Percentiles rank a stretch among this genome's conserved stretches.
Evolutionary conservation across 2,329 filamentous ascomycete species (phyloP).

Genomic region (Stemphylium lycopersici): DNA sequence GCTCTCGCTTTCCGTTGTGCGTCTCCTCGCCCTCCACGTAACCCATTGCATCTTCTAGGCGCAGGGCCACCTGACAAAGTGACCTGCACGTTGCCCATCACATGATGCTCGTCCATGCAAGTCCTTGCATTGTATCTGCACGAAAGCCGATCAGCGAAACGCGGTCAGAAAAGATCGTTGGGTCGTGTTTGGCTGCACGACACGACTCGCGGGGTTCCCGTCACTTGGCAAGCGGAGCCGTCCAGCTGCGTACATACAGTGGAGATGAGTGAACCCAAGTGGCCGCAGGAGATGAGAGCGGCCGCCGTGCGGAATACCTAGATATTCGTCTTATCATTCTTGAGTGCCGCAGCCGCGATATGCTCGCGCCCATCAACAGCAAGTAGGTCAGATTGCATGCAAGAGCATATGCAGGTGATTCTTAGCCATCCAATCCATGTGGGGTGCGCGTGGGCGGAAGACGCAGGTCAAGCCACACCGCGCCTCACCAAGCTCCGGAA

Average conservation of each 20-base stretch:
- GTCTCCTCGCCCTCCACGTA: background rate
- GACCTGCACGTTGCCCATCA: conserved; percentile 13
- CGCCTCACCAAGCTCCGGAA: background rate
- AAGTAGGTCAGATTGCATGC: background rate
- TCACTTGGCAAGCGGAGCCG: background rate
- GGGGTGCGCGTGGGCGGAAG: background rate
- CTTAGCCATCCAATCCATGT: background rate
- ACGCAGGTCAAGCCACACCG: background rate
- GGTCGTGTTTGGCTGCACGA: conserved; percentile 1
- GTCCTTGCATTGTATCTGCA: conserved; percentile 7
- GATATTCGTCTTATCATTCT: background rate
- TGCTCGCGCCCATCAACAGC: background rate
- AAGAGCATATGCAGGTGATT: background rate
- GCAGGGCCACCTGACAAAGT: conserved; percentile 12
- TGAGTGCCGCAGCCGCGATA: background rate
- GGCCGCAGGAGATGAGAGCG: background rate
- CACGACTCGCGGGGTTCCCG: background rate
- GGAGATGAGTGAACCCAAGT: too few species aligned
- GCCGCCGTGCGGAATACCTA: background rate
- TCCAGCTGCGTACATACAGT: background rate
- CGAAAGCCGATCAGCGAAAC: conserved; percentile 7
- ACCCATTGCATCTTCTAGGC: background rate
- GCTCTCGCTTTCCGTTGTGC: background rate
- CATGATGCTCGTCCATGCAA: conserved; percentile 16
- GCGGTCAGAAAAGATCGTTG: conserved; percentile 8